Percentiles rank a stretch among this genome's conserved stretches.
These are phyloP conservation scores for Lentinula raphanica DNA, from an alignment of 768 basidiomycete genomes.

Conservation along the genomic window DNA sequence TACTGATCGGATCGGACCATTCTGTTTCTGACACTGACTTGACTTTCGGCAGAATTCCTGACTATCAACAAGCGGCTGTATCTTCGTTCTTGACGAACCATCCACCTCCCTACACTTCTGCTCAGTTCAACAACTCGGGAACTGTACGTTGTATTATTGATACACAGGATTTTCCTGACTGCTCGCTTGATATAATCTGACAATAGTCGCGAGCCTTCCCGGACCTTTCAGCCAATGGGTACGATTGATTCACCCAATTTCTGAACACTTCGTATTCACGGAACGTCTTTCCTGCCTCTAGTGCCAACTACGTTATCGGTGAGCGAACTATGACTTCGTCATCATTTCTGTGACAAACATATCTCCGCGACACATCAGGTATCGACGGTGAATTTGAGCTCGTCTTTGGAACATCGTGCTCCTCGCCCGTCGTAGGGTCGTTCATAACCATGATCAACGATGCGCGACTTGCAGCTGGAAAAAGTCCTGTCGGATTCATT, in stretches of 20 bases:
- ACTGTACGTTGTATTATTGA: constrained; percentile 1
- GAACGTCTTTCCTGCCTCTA: constrained; percentile 4
- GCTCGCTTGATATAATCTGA: background rate
- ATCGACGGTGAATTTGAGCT: constrained; percentile 35
- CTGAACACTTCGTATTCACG: too few relatives aligned
- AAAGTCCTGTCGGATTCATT: constrained; percentile 43
- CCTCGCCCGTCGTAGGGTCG: constrained; percentile 44
- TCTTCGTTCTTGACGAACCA: constrained; percentile 30
- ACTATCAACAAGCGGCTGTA: constrained; percentile 41
- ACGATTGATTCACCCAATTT: too few relatives aligned
- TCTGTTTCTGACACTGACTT: background rate
- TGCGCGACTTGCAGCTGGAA: constrained; percentile 37
- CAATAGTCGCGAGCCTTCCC: constrained; percentile 42
- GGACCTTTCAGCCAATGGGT: constrained; percentile 47
- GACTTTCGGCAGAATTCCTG: constrained; percentile 33
- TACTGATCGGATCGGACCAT: background rate
- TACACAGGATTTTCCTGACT: constrained; percentile 14
- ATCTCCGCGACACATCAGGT: constrained; percentile 11
- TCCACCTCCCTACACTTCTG: constrained; percentile 35
- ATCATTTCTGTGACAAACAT: too few relatives aligned
- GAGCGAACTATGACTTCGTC: constrained; percentile 2
- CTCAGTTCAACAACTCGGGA: constrained; percentile 43
- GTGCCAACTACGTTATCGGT: constrained; percentile 38
- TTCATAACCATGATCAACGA: constrained; percentile 51
- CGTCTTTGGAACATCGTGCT: constrained; percentile 46